Conservation (phyloP, 805 yeast genomes). For the Kodamaea leandrae region DNA sequence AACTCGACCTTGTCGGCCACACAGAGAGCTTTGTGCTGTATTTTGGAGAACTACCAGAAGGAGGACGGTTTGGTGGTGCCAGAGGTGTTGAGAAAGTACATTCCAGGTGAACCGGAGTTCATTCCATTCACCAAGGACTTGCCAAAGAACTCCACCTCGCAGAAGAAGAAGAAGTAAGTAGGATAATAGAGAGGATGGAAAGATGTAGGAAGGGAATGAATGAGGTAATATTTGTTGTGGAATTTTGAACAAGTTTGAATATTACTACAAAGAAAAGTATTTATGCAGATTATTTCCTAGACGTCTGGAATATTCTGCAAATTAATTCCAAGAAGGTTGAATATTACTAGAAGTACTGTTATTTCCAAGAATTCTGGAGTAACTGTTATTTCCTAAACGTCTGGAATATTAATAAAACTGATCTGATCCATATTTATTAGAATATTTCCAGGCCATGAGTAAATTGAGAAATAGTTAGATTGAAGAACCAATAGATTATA, state of each 20-base stretch:
- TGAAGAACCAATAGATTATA: no score
- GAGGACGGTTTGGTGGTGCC: constrained; percentile 93
- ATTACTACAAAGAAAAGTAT: no score
- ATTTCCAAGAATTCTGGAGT: no score
- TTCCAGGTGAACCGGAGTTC: constrained; percentile 98
- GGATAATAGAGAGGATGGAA: not conserved
- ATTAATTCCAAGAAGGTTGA: no score
- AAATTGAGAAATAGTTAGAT: no score
- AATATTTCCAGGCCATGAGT: no score
- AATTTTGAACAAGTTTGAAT: not conserved
- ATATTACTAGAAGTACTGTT: no score
- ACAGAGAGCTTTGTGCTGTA: constrained; percentile 96
- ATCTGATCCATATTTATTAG: no score
- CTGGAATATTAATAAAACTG: no score
- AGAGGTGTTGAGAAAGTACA: constrained; percentile 91
- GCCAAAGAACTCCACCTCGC: constrained; percentile 90
- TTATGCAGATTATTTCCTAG: no score
- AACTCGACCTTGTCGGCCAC: constrained; percentile 97
- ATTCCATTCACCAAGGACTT: constrained; percentile 86
- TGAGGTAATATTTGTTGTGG: not conserved
- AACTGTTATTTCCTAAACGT: no score
- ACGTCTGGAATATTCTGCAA: no score
- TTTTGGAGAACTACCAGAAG: constrained; percentile 96
- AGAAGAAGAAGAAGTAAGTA: constrained; percentile 50
- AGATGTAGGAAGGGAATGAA: not conserved